A percentile compares a stretch with the other conserved stretches of the same genome.
Evolutionary conservation across 495 filamentous ascomycete genomes (phyloP).

Genomic region (Antarctomyces pellizariae): DNA sequence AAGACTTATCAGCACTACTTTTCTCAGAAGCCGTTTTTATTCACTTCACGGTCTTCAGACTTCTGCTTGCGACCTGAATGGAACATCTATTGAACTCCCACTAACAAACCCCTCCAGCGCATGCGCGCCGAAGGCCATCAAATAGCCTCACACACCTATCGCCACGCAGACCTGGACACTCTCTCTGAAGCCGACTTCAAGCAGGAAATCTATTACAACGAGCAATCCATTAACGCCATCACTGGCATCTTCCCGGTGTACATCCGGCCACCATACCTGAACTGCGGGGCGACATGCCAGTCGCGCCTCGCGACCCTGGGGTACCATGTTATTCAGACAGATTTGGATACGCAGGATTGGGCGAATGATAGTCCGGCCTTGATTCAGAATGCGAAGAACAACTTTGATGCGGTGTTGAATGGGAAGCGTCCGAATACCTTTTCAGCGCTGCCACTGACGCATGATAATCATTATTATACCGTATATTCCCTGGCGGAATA

Average conservation of each 20-base stretch:
- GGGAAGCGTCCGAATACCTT: conserved; percentile 21
- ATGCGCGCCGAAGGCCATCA: conserved; percentile 56
- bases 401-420: conserved; percentile 36
- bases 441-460: conserved; percentile 39
- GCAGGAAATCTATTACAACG: conserved; percentile 53
- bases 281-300: conserved; percentile 37
- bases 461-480: conserved; percentile 59
- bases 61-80: background rate
- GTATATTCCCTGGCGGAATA: conserved; percentile 57
- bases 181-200: conserved; percentile 28
- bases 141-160: conserved; percentile 70
- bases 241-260: conserved; percentile 66
- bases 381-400: conserved; percentile 53
- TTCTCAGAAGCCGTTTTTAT: conserved; percentile 6
- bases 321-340: conserved; percentile 54
- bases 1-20: conserved; percentile 2
- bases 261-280: conserved; percentile 64
- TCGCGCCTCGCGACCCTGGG: conserved; percentile 37
- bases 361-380: conserved; percentile 30
- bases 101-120: conserved; percentile 22
- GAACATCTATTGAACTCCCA: background rate
- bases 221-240: conserved; percentile 58
- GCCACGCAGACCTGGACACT: conserved; percentile 46
- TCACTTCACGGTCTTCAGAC: background rate
- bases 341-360: conserved; percentile 65